phyloP scores from a whole-genome alignment of 164 flowering plant genomes.

The Kingdonia uniflora region DNA sequence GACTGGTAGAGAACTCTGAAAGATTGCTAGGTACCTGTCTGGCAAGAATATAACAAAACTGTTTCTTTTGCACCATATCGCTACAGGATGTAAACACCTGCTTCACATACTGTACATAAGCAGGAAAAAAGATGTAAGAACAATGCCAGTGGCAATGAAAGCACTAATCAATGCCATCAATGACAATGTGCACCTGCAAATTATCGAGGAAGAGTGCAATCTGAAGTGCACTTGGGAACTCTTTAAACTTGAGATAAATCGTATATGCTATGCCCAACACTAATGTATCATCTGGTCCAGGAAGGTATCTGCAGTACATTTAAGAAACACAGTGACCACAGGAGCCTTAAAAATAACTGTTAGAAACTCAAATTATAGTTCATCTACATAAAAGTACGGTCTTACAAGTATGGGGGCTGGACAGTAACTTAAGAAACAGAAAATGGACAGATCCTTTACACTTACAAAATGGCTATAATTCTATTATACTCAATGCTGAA shows the following conservation, averaged over 20 bases:
- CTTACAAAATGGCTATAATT: no score
- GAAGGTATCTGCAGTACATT: slow-evolving; percentile 64
- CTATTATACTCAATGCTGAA: no score
- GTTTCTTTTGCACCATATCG: slow-evolving; percentile 58
- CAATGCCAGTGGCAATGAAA: background rate
- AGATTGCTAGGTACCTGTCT: slow-evolving; percentile 69
- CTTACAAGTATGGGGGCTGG: no score
- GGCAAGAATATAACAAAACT: slow-evolving; percentile 83
- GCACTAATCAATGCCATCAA: background rate
- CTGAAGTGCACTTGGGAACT: slow-evolving; percentile 77
- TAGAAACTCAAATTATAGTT: background rate
- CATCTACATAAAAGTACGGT: background rate
- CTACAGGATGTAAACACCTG: slow-evolving; percentile 60
- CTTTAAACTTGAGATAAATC: slow-evolving; percentile 81
- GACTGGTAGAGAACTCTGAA: no score
- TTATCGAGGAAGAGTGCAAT: slow-evolving; percentile 82
- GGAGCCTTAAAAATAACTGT: background rate
- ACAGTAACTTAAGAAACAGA: no score
- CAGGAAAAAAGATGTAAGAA: slow-evolving; percentile 8
- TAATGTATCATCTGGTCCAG: slow-evolving; percentile 91
- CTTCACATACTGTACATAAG: slow-evolving; percentile 62
- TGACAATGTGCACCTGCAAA: slow-evolving; percentile 42
- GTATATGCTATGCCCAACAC: slow-evolving; percentile 78
- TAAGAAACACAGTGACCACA: background rate
- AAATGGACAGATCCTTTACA: no score